Evolutionary conservation across 192 early-diverging fungal genomes (phyloP).

Genomic region (Entomortierella beljakovae): DNA sequence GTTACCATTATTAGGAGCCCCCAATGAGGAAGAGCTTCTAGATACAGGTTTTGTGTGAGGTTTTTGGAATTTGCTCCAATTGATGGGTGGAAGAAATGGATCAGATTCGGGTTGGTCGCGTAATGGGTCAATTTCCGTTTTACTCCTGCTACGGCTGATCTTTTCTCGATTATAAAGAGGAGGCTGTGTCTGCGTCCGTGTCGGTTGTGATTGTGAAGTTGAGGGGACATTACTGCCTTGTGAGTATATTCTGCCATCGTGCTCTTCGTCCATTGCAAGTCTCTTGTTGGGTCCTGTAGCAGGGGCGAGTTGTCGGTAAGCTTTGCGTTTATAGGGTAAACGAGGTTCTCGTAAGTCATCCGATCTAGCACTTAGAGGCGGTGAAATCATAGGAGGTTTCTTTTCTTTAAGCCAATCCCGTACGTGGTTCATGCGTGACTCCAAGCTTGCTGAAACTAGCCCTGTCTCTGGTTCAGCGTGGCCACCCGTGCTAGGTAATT

Average conservation of each 20-base stretch:
- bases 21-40: background rate
- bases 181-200: background rate
- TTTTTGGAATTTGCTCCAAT: slow-evolving; percentile 36
- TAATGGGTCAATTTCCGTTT: slow-evolving; percentile 5
- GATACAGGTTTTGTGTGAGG: background rate
- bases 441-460: slow-evolving; percentile 17
- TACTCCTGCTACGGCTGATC: background rate
- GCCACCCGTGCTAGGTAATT: background rate
- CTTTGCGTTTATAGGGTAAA: slow-evolving; percentile 20
- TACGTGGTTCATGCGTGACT: slow-evolving; percentile 42
- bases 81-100: slow-evolving; percentile 10
- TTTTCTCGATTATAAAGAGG: background rate
- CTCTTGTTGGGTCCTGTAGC: slow-evolving; percentile 19
- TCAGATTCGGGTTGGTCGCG: slow-evolving; percentile 18
- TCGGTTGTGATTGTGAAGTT: background rate
- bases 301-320: slow-evolving; percentile 27
- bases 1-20: background rate
- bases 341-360: slow-evolving; percentile 5
- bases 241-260: slow-evolving; percentile 2
- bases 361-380: slow-evolving; percentile 22
- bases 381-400: slow-evolving; percentile 35
- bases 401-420: slow-evolving; percentile 36
- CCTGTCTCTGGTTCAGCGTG: background rate
- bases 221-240: background rate
- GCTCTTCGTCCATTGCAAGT: background rate